Base-by-base conservation (phyloP, 768 basidiomycete species). In the Pleurotus salmoneostramineus region DNA sequence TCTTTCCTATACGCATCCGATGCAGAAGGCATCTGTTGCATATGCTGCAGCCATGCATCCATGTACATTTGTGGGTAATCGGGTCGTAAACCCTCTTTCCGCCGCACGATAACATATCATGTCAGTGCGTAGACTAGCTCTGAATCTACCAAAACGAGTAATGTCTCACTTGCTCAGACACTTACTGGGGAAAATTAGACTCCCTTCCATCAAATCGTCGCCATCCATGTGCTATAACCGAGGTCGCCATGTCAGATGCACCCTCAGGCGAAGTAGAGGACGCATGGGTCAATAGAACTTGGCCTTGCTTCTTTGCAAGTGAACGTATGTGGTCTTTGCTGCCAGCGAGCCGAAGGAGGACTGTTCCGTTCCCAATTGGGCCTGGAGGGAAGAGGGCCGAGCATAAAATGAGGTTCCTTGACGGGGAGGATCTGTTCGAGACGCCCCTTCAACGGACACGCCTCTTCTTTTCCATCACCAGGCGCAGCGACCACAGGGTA, bases 211-310 rank as follows among this genome's bases (percentile, higher is more conserved):
- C 52, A 43, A 17, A 42, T 54, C n/a, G 14, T 15, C 21, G 4
- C 14, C 21, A 42, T n/a, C 44, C 52, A 54, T 43, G 27, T 54
- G 52, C 52, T 37, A n/a, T 55, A 6, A 42, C 52, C 52, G 52
- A 55, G 40, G 37, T 14, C 27, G 52, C 52, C 52, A 43, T 55
- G 52, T 43, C 40, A 55, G 40, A 55, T 45, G 44, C 15, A 55
- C 37, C 8, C 50, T 42, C 36, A 55, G 52, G 31, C 35, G 17
- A 17, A 40, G 21, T 17, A 17, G 36, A 12, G 21, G 14, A 17
- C 52, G 52, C 31, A n/a, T 55, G 52, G 52, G 32, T 42, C 14
- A 47, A 8, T 15, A 17, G 21, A 47, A 47, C 21, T 40, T n/a
- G 45, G 21, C 45, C 21, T 40, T n/a, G 8, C n/a, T n/a, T 40